These are phyloP conservation scores for Prunus fruticosa DNA, from an alignment of 306 rosid genomes.

Conservation along the genomic window DNA sequence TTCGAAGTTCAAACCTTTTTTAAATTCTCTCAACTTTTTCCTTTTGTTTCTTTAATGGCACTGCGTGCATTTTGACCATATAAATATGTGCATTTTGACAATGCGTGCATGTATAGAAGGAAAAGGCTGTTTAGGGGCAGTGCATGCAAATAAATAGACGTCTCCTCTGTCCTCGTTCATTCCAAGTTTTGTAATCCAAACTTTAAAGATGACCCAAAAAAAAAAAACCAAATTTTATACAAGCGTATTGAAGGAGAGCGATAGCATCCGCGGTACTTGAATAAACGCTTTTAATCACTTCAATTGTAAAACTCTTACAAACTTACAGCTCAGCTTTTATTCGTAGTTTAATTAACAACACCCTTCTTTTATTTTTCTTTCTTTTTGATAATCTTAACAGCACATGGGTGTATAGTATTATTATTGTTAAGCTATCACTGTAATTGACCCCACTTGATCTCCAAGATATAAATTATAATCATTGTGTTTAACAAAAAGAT, in stretches of 20 bases:
- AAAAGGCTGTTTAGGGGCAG: neutral
- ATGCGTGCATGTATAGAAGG: neutral
- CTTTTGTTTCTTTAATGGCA: constrained; percentile 31
- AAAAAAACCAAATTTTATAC: too few relatives aligned
- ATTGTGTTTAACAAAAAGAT: neutral
- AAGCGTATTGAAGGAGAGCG: neutral
- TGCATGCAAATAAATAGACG: neutral
- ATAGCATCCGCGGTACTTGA: rapidly evolving
- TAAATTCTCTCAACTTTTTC: constrained; percentile 21
- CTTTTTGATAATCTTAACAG: neutral
- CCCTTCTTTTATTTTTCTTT: neutral
- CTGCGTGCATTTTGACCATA: constrained; percentile 25
- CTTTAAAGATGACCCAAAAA: too few relatives aligned
- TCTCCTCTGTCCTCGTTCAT: neutral
- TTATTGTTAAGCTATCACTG: neutral
- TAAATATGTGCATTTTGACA: neutral
- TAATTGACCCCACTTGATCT: neutral
- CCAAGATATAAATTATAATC: neutral
- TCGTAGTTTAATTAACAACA: too few relatives aligned
- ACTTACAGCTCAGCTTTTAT: neutral
- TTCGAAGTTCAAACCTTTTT: constrained; percentile 52
- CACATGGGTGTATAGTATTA: neutral
- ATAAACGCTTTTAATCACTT: too few relatives aligned
- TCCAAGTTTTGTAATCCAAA: too few relatives aligned
- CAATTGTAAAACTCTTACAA: neutral